phyloP scores from a whole-genome alignment of 768 basidiomycete genomes.

The Fibroporia radiculosa region DNA sequence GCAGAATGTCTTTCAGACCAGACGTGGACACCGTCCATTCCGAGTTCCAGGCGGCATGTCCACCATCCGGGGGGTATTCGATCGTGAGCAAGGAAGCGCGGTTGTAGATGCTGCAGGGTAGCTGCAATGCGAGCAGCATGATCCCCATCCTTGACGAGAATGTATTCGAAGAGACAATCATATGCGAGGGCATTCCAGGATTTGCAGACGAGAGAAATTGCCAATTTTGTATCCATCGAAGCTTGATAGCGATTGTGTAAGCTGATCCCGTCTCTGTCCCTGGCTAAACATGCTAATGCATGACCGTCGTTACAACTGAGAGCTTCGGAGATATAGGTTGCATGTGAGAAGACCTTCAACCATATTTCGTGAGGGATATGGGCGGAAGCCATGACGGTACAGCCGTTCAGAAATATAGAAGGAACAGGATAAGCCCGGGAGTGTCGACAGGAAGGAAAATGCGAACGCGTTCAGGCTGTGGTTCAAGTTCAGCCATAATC shows the following conservation, averaged over 20 bases:
- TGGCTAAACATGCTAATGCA: conserved; percentile 5
- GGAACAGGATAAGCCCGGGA: too few species aligned
- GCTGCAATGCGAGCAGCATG: conserved; percentile 7
- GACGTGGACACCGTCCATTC: conserved; percentile 11
- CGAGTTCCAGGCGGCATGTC: conserved; percentile 12
- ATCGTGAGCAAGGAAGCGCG: not conserved
- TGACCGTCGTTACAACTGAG: conserved; percentile 1
- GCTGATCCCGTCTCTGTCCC: conserved; percentile 12
- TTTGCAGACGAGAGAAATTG: conserved; percentile 11
- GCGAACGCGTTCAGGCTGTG: too few species aligned
- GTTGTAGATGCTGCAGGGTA: conserved; percentile 1
- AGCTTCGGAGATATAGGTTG: conserved; percentile 13
- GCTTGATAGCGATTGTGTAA: conserved; percentile 9
- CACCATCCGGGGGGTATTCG: conserved; percentile 2
- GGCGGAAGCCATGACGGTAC: too few species aligned
- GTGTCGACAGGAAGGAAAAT: too few species aligned
- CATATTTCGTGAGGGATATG: conserved; percentile 7
- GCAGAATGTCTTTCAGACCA: conserved; percentile 9
- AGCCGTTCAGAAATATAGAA: too few species aligned
- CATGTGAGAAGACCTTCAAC: conserved; percentile 10
- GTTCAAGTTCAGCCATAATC: too few species aligned
- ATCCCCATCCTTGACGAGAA: conserved; percentile 12
- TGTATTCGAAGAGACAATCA: conserved; percentile 11
- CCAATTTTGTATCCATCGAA: conserved; percentile 9
- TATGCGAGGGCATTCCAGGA: conserved; percentile 7